These are phyloP conservation scores for Coniosporium apollinis DNA, from an alignment of 495 filamentous ascomycete genomes.

Conservation along the genomic window DNA sequence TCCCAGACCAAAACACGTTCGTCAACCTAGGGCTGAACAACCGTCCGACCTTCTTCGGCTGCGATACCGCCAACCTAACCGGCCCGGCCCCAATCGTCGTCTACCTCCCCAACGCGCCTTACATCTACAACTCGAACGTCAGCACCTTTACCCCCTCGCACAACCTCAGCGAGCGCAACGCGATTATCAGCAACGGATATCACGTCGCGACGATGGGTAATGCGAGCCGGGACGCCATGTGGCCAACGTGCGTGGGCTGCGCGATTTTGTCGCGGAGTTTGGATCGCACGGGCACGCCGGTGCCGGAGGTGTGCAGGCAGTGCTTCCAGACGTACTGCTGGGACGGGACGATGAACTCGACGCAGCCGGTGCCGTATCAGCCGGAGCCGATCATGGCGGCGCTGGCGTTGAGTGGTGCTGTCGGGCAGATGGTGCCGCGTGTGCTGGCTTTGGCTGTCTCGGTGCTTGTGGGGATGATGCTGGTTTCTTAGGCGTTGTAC, in stretches of 20 bases:
- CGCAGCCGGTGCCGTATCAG: background rate
- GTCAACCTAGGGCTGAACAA: constrained; percentile 73
- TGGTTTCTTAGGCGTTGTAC: no score
- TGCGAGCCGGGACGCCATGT: constrained; percentile 49
- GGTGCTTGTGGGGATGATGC: no score
- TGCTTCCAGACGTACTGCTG: constrained; percentile 84
- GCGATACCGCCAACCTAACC: constrained; percentile 52
- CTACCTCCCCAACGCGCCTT: constrained; percentile 82
- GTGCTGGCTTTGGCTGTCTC: no score
- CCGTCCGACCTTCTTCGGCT: constrained; percentile 86
- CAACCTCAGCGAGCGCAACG: constrained; percentile 45
- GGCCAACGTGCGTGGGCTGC: constrained; percentile 72
- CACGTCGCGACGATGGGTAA: constrained; percentile 70
- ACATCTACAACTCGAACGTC: constrained; percentile 52
- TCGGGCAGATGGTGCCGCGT: no score
- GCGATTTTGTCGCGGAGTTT: constrained; percentile 68
- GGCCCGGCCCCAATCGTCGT: constrained; percentile 52
- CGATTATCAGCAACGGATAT: constrained; percentile 71
- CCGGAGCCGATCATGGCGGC: background rate
- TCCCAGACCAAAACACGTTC: constrained; percentile 77
- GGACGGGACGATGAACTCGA: constrained; percentile 49
- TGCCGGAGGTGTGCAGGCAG: constrained; percentile 47
- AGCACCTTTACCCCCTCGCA: constrained; percentile 54
- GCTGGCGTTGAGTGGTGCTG: no score
- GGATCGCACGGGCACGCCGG: constrained; percentile 42